Conservation (phyloP, 2,329 filamentous ascomycete species). For the Leptographium galeiforme region DNA sequence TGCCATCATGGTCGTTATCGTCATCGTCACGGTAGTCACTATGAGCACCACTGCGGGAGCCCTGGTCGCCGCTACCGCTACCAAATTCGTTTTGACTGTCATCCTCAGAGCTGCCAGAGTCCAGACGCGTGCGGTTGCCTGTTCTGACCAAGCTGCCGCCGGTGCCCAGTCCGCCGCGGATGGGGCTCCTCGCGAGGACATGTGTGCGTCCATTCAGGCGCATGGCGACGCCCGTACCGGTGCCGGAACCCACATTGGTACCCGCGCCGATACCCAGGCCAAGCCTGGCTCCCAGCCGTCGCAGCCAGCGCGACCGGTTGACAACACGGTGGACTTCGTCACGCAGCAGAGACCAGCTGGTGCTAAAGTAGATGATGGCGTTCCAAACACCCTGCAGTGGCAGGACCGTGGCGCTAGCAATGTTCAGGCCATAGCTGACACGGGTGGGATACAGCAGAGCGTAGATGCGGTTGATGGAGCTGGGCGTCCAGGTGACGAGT, state of each 20-base stretch:
- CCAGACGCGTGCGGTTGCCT: background rate
- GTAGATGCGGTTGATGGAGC: slow-evolving; percentile 62
- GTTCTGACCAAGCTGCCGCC: background rate
- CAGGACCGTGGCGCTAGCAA: slow-evolving; percentile 57
- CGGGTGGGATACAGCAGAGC: slow-evolving; percentile 41
- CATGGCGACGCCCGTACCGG: background rate
- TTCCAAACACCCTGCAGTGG: slow-evolving; percentile 76
- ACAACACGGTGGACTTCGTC: slow-evolving; percentile 12
- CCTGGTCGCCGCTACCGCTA: too few species aligned
- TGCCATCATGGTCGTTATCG: background rate
- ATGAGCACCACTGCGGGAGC: background rate
- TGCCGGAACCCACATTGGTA: background rate
- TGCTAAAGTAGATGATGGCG: slow-evolving; percentile 60
- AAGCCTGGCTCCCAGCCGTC: background rate
- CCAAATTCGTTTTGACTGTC: too few species aligned
- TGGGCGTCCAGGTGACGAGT: slow-evolving; percentile 49
- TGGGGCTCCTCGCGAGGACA: background rate
- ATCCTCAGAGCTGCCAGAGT: background rate
- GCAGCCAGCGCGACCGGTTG: slow-evolving; percentile 5
- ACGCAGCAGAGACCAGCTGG: slow-evolving; percentile 33
- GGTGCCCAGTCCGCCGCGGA: background rate
- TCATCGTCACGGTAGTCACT: background rate
- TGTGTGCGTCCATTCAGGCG: background rate
- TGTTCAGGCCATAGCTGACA: slow-evolving; percentile 50
- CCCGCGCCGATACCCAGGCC: background rate